A percentile compares a stretch with the other conserved stretches of the same genome.
Conservation (phyloP, 2,329 filamentous ascomycete genomes). For the Zymoseptoria crescenta region DNA sequence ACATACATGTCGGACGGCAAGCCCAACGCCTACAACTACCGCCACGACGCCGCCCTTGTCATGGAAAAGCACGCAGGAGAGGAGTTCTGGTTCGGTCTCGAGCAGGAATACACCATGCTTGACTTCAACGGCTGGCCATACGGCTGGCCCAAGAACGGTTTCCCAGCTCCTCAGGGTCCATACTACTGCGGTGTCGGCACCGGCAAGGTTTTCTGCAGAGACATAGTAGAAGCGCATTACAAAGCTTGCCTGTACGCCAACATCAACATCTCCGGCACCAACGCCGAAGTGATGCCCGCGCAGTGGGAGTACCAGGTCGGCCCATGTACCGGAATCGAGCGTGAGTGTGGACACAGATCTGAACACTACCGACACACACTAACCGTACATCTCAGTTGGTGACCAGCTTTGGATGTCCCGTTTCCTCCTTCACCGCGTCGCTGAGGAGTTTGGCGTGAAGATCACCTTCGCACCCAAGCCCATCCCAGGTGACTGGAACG, state of each 20-base stretch:
- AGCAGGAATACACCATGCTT: conserved; percentile 95
- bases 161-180: conserved; percentile 84
- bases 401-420: conserved; percentile 94
- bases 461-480: conserved; percentile 95
- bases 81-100: conserved; percentile 93
- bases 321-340: conserved; percentile 76
- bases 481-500: conserved; percentile 94
- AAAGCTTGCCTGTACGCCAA: conserved; percentile 82
- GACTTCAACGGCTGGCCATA: conserved; percentile 81
- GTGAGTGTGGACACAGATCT: conserved; percentile 43
- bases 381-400: conserved; percentile 53
- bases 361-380: not conserved
- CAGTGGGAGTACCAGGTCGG: conserved; percentile 99
- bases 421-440: conserved; percentile 81
- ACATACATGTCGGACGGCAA: conserved; percentile 90
- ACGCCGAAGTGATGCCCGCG: conserved; percentile 96
- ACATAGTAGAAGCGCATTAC: conserved; percentile 94
- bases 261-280: conserved; percentile 94
- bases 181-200: conserved; percentile 98
- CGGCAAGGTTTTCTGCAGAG: conserved; percentile 94
- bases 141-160: conserved; percentile 82
- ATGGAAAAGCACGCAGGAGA: conserved; percentile 80
- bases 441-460: conserved; percentile 93
- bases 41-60: conserved; percentile 80
- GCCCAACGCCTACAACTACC: conserved; percentile 98